Conservation (phyloP, 139 green algal genomes). For the Helicosporidium sp. region DNA sequence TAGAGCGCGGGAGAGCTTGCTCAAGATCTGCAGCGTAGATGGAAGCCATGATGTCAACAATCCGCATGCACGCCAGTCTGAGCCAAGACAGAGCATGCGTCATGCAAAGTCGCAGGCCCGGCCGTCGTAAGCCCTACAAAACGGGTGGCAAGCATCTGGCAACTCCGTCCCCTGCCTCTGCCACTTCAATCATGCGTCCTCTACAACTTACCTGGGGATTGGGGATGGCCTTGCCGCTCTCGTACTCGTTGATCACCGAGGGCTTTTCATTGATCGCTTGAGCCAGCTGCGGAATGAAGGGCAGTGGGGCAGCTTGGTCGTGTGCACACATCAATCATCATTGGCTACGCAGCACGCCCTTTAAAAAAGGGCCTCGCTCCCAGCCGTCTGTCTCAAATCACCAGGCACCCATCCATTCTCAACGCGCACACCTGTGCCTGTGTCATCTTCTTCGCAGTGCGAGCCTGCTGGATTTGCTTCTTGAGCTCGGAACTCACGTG, state of each 20-base stretch:
- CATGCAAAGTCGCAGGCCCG: background rate
- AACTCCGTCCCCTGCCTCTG: background rate
- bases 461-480: conserved; percentile 71
- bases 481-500: conserved; percentile 81
- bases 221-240: conserved; percentile 79
- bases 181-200: background rate
- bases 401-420: background rate
- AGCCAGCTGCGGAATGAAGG: conserved; percentile 7
- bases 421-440: conserved; percentile 63
- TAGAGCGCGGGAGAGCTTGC: conserved; percentile 71
- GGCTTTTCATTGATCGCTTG: conserved; percentile 93
- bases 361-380: too few relatives aligned
- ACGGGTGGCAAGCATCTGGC: background rate
- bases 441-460: conserved; percentile 89
- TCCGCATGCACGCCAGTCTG: background rate
- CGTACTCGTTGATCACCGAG: conserved; percentile 79
- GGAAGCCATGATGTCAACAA: background rate
- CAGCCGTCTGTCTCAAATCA: too few relatives aligned
- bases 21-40: conserved; percentile 42
- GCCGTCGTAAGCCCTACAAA: background rate
- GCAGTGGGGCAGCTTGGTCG: background rate
- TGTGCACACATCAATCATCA: too few relatives aligned
- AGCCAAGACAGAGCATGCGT: too few relatives aligned
- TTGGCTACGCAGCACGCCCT: too few relatives aligned
- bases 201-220: conserved; percentile 52